Evolutionary conservation across 768 basidiomycete species (phyloP).

Genomic region (Lactarius hatsudake): DNA sequence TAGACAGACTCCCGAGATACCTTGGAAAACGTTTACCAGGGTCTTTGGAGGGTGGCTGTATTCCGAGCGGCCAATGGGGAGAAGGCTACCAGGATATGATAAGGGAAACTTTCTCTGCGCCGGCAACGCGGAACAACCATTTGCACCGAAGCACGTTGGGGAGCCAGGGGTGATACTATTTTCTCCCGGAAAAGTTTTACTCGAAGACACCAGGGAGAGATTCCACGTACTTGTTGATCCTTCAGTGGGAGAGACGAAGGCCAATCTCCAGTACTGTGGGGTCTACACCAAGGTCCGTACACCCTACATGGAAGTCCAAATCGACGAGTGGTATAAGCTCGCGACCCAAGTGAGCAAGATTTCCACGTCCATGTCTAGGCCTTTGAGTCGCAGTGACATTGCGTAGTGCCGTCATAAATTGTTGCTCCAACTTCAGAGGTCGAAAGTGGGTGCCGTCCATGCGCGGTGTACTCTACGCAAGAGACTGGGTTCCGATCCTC

Average conservation of each 20-base stretch:
- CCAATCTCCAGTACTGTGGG: not conserved
- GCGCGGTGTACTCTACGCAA: not conserved
- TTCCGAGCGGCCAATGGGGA: not conserved
- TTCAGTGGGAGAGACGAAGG: not conserved
- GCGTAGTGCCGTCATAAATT: not conserved
- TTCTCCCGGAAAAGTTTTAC: not conserved
- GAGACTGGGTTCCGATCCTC: not conserved
- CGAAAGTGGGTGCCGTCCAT: not conserved
- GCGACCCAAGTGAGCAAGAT: not conserved
- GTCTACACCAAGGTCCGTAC: not conserved
- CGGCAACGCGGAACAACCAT: not conserved
- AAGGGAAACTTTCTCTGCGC: not conserved
- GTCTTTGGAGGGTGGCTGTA: not conserved
- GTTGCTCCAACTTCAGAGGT: not conserved
- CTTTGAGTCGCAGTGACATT: not conserved
- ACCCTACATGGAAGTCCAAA: not conserved
- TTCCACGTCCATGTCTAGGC: not conserved
- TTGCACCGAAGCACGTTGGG: not conserved
- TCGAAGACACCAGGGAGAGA: not conserved
- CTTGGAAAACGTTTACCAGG: not conserved
- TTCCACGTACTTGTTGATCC: not conserved
- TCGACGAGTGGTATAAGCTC: slow-evolving; percentile 1
- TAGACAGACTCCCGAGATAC: not conserved
- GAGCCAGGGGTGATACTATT: not conserved
- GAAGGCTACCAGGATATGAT: not conserved